phyloP scores from a whole-genome alignment of 345 rosid genomes.

The sweet orange (Citrus sinensis) region DVS_A1.0 CM039163.1:9041001-9041500 shows the following conservation, averaged over 20 bases:
- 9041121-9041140: slow-evolving; percentile 72
- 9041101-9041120: slow-evolving; percentile 46
- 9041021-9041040: slow-evolving; percentile 51
- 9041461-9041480: slow-evolving; percentile 33
- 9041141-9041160: slow-evolving; percentile 43
- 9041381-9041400: slow-evolving; percentile 89
- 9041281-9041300: slow-evolving; percentile 41
- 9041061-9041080: slow-evolving; percentile 38
- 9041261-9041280: slow-evolving; percentile 33
- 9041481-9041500: slow-evolving; percentile 28
- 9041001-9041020: slow-evolving; percentile 28
- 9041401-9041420: slow-evolving; percentile 86
- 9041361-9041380: slow-evolving; percentile 63
- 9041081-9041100: slow-evolving; percentile 50
- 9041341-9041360: slow-evolving; percentile 43
- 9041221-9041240: slow-evolving; percentile 46
- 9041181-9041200: slow-evolving; percentile 20
- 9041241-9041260: slow-evolving; percentile 24
- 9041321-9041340: slow-evolving; percentile 45
- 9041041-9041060: slow-evolving; percentile 55
- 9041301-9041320: slow-evolving; percentile 55
- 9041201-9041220: slow-evolving; percentile 17
- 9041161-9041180: slow-evolving; percentile 42
- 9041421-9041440: slow-evolving; percentile 87
- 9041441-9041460: slow-evolving; percentile 38